Evolutionary conservation across 371 early-diverging fungal species (phyloP), one percentile per base, ranked within the genome.

Genomic region (Mortierella sp.): DNA sequence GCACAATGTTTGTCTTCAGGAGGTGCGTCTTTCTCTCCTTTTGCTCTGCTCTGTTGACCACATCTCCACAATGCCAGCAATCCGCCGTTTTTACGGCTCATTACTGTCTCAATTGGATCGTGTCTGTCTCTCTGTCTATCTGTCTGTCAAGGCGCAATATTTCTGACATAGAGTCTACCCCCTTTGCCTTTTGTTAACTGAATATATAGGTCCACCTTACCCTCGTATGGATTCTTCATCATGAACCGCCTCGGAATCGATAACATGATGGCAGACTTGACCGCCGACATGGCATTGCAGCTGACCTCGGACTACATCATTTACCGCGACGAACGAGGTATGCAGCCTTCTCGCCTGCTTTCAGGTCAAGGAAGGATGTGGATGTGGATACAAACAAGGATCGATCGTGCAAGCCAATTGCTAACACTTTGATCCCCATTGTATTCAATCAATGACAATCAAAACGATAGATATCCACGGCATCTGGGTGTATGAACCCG

Each of bases 401-500:
- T n/a, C n/a, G n/a, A n/a, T n/a, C n/a, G n/a, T n/a, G n/a, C n/a
- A n/a, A 34, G 4, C 34, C 34, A 58, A 34, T 34, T 31, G 19
- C 58, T 58, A 58, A 58, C 55, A 58, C 9, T 19, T 1, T 58
- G 50, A 2, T 34, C 22, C 2, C 16, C 5, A 24, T 58, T 22
- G n/a, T n/a, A n/a, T n/a, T n/a, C n/a, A n/a, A n/a, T n/a, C n/a
- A n/a, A n/a, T n/a, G n/a, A n/a, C n/a, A n/a, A n/a, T n/a, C n/a
- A n/a, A n/a, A n/a, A n/a, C n/a, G 40, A 40, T 77, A 88, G 91
- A 91, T 73, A 86, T 91, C n/a, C 90, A 89, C 71, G 93, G 93
- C 9, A 86, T 95, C 67, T 95, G 95, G 95, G 87, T 95, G 71
- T 95, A 88, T 66, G 94, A 93, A 77, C 87, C 89, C 19, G 85